Conservation (phyloP, 75 land plant genomes). For the Cunninghamia lanceolata region DNA sequence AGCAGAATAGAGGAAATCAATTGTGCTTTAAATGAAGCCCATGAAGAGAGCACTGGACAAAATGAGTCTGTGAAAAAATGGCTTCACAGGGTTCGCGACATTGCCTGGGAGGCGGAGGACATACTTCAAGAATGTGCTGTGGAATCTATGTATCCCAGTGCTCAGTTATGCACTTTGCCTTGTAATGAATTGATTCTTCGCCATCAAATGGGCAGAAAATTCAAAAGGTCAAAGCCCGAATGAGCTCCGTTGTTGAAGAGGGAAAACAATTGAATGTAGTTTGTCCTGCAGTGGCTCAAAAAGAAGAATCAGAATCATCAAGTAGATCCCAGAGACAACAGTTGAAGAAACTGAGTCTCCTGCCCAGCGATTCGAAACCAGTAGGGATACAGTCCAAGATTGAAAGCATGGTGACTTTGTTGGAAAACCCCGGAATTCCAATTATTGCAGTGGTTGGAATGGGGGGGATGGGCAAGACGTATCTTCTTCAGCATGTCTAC, state of each 20-base stretch:
- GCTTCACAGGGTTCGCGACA: background rate
- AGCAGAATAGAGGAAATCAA: no score
- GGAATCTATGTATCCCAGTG: background rate
- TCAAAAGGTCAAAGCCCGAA: background rate
- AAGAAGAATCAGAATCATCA: background rate
- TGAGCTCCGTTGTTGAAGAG: background rate
- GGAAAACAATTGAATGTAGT: background rate
- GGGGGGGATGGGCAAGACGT: constrained; percentile 21
- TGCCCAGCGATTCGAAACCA: background rate
- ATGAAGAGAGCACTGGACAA: background rate
- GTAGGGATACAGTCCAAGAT: background rate
- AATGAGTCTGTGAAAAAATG: background rate
- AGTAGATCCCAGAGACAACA: background rate
- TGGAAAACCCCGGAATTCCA: background rate
- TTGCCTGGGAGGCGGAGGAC: background rate
- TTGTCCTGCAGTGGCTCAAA: background rate
- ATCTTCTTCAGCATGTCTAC: constrained; percentile 11
- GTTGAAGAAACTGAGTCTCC: background rate
- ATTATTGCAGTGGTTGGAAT: constrained; percentile 10
- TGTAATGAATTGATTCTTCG: background rate
- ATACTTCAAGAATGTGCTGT: background rate
- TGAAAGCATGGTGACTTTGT: background rate
- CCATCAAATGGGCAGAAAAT: background rate
- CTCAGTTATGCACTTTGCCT: background rate
- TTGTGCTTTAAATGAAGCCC: no score